Base-by-base conservation (phyloP, 2,329 filamentous ascomycete genomes). In the Scopulariopsis brevicaulis region DNA sequence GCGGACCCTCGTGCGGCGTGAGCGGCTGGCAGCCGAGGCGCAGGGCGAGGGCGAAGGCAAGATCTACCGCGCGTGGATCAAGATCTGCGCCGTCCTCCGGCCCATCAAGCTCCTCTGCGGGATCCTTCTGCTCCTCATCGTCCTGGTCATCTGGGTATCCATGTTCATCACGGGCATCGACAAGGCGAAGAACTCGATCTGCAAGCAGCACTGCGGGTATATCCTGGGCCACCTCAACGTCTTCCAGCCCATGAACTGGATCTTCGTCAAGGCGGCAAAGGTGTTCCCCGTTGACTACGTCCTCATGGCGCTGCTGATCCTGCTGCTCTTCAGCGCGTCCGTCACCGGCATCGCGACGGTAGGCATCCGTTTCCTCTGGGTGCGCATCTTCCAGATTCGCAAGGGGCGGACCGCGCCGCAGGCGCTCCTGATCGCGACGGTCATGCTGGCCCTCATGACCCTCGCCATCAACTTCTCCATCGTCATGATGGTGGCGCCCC, bases 131-230 rank as follows among this genome's bases (percentile, higher is more conserved):
- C 78, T 96, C 35, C 63, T 90, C 1, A 69, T 96, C 24, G 80
- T 89, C 0, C 71, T 96, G 15, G 64, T 96, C 50, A 80, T 95
- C 63, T 96, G 90, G 81, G 81, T 87, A 10, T 96, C 90, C 14
- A 97, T 99, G 90, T 81, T 97, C 64, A 88, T 97, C 68, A 97
- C 93, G 0, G 88, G 85, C 63, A 91, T 97, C 66, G 94, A 99
- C 80, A 97, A 97, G 75, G 90, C 91, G 40, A 92, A 88, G 71
- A 96, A 97, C 75, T 96, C 92, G 3, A 76, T 95, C 62, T 99
- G 94, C 81, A 93, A 94, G 70, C 77, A 85, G 60, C 85, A 84
- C 65, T 99, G 94, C 69, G 94, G 94, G 61, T 99, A 96, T 72
- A 89, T 97, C 55, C 80, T 99, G 4, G 90, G 86, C 51, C 80